These are phyloP conservation scores for Gaeumannomyces sp. DNA, from an alignment of 2,329 filamentous ascomycete genomes.

Conservation along the genomic window DNA sequence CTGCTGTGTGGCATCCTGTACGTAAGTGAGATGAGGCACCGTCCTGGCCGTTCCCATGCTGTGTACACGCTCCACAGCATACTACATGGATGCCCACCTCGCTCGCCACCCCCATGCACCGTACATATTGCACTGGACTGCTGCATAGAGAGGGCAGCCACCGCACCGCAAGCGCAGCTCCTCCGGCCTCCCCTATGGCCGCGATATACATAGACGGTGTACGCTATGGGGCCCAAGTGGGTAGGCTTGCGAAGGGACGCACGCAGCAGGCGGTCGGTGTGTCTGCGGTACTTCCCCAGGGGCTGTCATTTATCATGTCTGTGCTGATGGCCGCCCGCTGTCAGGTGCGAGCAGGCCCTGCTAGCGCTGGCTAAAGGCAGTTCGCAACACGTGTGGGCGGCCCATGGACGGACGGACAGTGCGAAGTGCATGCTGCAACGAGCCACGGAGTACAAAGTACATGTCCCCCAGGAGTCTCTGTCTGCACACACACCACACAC, in stretches of 20 bases:
- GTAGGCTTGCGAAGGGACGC: too few relatives aligned
- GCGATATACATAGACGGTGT: background rate
- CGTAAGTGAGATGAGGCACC: background rate
- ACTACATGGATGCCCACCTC: background rate
- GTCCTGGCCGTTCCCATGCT: background rate
- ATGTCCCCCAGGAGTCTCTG: background rate
- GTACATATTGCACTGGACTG: background rate
- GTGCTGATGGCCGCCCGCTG: background rate
- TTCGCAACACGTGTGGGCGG: background rate
- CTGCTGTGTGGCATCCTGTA: background rate
- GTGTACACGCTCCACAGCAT: background rate
- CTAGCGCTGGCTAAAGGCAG: background rate
- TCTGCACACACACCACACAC: background rate
- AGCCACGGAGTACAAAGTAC: background rate
- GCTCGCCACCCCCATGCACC: background rate
- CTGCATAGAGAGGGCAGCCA: background rate
- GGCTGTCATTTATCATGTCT: background rate
- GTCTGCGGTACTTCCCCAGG: background rate
- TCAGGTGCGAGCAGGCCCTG: too few relatives aligned
- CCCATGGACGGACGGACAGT: background rate
- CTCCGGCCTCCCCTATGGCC: too few relatives aligned
- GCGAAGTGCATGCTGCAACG: background rate
- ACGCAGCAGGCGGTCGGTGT: background rate
- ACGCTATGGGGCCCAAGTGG: background rate
- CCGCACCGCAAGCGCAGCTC: background rate